Percentiles rank a stretch among this genome's conserved stretches.
These are phyloP conservation scores for Dovyalis caffra DNA, from an alignment of 345 rosid genomes.

Conservation along the genomic window DNA sequence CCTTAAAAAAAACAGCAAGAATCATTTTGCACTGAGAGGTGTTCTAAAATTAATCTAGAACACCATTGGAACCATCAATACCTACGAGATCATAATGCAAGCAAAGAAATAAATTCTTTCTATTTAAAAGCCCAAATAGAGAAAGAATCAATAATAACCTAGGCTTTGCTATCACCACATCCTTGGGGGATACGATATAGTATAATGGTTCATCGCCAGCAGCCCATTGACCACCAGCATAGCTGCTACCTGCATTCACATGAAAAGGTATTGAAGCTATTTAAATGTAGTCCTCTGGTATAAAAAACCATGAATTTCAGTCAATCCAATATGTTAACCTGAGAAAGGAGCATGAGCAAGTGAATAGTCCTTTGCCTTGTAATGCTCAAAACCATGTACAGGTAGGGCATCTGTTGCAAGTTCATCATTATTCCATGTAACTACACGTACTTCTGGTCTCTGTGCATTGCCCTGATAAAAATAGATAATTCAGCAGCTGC, in stretches of 20 bases:
- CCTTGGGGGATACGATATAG: slow-evolving; percentile 95
- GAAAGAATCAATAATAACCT: slow-evolving; percentile 48
- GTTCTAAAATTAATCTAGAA: not conserved
- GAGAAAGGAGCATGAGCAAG: slow-evolving; percentile 98
- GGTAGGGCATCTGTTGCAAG: slow-evolving; percentile 97
- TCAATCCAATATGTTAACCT: slow-evolving; percentile 46
- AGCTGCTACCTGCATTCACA: slow-evolving; percentile 79
- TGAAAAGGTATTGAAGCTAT: slow-evolving; percentile 17
- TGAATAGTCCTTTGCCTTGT: slow-evolving; percentile 94
- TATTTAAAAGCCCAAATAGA: slow-evolving; percentile 5
- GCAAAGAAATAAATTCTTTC: not conserved
- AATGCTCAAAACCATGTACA: slow-evolving; percentile 95
- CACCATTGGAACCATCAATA: not conserved
- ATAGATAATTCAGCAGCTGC: slow-evolving; percentile 17
- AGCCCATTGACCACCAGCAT: slow-evolving; percentile 99
- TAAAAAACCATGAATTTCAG: slow-evolving; percentile 16
- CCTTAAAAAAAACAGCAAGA: not conserved
- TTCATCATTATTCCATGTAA: slow-evolving; percentile 95
- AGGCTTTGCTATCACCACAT: slow-evolving; percentile 98
- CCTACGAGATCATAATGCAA: not conserved
- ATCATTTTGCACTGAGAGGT: not conserved
- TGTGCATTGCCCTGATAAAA: slow-evolving; percentile 87
- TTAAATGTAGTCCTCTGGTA: slow-evolving; percentile 20
- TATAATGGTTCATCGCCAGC: slow-evolving; percentile 97
- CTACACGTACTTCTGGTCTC: slow-evolving; percentile 92